Evolutionary conservation across 2,329 filamentous ascomycete species (phyloP).

Genomic region (Ceratocystis smalleyi): DNA sequence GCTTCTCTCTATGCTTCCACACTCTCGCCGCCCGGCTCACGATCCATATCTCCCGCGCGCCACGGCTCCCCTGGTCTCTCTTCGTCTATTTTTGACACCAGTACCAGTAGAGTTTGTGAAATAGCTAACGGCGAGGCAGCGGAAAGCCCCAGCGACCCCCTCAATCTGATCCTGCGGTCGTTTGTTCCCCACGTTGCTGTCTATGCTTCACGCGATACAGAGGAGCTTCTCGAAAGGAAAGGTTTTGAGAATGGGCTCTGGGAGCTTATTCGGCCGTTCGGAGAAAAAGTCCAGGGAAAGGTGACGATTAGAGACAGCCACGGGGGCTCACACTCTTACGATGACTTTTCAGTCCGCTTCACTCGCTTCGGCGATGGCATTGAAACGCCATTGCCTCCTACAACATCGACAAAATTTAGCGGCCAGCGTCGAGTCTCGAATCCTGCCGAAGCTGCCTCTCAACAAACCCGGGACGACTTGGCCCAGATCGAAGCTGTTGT

Average conservation of each 20-base stretch:
- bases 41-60: conserved; percentile 51
- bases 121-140: conserved; percentile 23
- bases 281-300: conserved; percentile 73
- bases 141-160: conserved; percentile 37
- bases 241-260: conserved; percentile 70
- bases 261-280: conserved; percentile 78
- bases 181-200: conserved; percentile 84
- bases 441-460: conserved; percentile 10
- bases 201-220: conserved; percentile 72
- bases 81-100: conserved; percentile 41
- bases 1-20: conserved; percentile 48
- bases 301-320: conserved; percentile 82
- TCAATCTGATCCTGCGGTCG: conserved; percentile 58
- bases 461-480: conserved; percentile 24
- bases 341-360: conserved; percentile 84
- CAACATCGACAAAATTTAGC: conserved; percentile 18
- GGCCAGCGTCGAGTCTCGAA: conserved; percentile 7
- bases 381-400: conserved; percentile 33
- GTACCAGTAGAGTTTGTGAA: conserved; percentile 27
- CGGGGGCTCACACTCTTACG: conserved; percentile 65
- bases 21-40: conserved; percentile 50
- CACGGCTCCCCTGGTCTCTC: conserved; percentile 40
- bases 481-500: conserved; percentile 65
- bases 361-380: conserved; percentile 49
- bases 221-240: conserved; percentile 64